Base-by-base conservation (phyloP, 345 rosid genomes). In the Rhodamnia rubescens region DNA sequence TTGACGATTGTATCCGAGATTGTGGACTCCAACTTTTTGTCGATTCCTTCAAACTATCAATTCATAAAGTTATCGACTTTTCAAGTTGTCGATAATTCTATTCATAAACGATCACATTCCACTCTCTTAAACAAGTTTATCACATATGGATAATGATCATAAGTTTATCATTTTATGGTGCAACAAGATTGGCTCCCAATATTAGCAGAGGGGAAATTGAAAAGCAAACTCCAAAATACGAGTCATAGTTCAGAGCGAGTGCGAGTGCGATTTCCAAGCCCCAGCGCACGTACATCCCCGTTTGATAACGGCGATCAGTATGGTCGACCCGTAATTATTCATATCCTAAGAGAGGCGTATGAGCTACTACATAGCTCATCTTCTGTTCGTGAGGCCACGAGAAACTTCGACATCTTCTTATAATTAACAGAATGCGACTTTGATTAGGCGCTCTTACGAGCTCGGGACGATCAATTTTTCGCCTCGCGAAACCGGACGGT, bases 31-130 rank as follows among this genome's bases (percentile, higher is more conserved):
- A 58, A 47, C 13, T 58, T 58, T n/a, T 58, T n/a, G 16, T 58
- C 27, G 6, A n/a, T 58, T 26, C 27, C 0, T 58, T 26, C 16
- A 5, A 12, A 15, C 15, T 57, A 11, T 57, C 7, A 1, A 26
- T 26, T 58, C 29, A 57, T 58, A 7, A 5, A 1, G 12, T 11
- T n/a, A 1, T 58, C 15, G 27, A 58, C 8, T 47, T 7, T 47
- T 58, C 6, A 11, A 1, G 11, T 26, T 26, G 8, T n/a, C 29
- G 12, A 58, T n/a, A 26, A 0, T 58, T 11, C 0, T 58, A 0
- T n/a, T 58, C 13, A n/a, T n/a, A 3, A 58, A 58, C n/a, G 4
- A 58, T 14, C 1, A n/a, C 26, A 58, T 7, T 58, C 1, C 2
- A 26, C 7, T 58, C n/a, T 26, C 13, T 26, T 1, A 3, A 58